Evolutionary conservation across 495 filamentous ascomycete genomes (phyloP).

Genomic region (Penicillium manginii): DNA sequence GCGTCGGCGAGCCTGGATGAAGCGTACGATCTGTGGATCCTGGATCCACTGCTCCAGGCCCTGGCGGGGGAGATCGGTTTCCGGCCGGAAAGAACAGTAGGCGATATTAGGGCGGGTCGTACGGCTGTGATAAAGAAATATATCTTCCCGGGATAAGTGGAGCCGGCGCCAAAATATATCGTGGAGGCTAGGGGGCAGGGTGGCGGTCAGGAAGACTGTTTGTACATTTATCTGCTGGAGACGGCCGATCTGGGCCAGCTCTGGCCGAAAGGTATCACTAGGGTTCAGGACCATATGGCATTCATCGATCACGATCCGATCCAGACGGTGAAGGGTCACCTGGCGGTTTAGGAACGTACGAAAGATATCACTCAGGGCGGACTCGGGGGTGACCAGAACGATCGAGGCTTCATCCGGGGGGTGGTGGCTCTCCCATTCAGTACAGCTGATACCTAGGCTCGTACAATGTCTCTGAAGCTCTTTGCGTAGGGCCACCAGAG

Average conservation of each 20-base stretch:
- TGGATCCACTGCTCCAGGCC: too few species aligned
- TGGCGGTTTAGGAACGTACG: not conserved
- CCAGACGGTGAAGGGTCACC: not conserved
- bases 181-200: not conserved
- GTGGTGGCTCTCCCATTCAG: not conserved
- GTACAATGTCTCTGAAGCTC: not conserved
- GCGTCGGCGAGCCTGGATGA: too few species aligned
- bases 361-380: not conserved
- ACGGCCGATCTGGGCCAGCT: not conserved
- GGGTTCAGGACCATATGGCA: not conserved
- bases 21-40: too few species aligned
- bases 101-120: too few species aligned
- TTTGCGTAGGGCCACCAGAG: not conserved
- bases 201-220: not conserved
- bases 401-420: not conserved
- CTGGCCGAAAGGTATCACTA: not conserved
- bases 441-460: not conserved
- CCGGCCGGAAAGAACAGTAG: too few species aligned
- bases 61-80: too few species aligned
- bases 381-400: not conserved
- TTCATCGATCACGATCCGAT: not conserved
- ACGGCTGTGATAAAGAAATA: too few species aligned
- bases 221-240: not conserved
- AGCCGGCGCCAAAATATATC: too few species aligned
- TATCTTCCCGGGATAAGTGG: too few species aligned